phyloP scores from a whole-genome alignment of 2,329 filamentous ascomycete genomes.

The Penicillium sp. region DNA sequence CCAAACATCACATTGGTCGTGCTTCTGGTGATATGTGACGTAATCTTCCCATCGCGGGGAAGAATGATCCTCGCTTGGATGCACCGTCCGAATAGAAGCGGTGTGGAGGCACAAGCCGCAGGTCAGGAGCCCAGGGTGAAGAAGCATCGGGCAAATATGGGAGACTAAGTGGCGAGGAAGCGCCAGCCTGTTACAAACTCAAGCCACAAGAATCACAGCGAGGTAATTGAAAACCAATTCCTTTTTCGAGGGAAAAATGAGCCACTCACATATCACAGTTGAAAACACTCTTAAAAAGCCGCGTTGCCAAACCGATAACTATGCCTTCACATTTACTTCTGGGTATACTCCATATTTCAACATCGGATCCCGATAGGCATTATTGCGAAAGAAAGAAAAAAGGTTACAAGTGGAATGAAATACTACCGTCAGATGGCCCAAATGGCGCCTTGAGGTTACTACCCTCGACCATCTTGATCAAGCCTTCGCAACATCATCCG shows the following conservation, averaged over 20 bases:
- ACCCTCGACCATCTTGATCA: too few relatives aligned
- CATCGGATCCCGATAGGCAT: too few relatives aligned
- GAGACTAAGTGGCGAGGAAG: not conserved
- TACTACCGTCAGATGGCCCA: too few relatives aligned
- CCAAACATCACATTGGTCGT: not conserved
- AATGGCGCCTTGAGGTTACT: too few relatives aligned
- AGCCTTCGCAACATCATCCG: too few relatives aligned
- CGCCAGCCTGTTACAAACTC: not conserved
- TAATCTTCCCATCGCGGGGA: not conserved
- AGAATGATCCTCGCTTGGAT: not conserved
- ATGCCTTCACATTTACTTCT: too few relatives aligned
- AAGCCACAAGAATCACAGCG: not conserved
- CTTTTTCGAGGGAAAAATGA: not conserved
- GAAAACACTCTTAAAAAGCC: too few relatives aligned
- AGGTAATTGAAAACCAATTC: not conserved
- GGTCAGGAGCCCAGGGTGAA: not conserved
- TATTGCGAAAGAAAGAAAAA: too few relatives aligned
- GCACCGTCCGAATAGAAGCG: not conserved
- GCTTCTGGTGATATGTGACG: not conserved
- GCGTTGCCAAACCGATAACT: too few relatives aligned
- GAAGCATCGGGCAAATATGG: not conserved
- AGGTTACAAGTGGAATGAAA: too few relatives aligned
- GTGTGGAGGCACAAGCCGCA: not conserved
- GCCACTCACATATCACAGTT: not conserved
- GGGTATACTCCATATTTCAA: too few relatives aligned